Evolutionary conservation across 352 stramenopile species (phyloP), one percentile per base, ranked within the genome.

Genomic region (Phytophthora tubulina): DNA sequence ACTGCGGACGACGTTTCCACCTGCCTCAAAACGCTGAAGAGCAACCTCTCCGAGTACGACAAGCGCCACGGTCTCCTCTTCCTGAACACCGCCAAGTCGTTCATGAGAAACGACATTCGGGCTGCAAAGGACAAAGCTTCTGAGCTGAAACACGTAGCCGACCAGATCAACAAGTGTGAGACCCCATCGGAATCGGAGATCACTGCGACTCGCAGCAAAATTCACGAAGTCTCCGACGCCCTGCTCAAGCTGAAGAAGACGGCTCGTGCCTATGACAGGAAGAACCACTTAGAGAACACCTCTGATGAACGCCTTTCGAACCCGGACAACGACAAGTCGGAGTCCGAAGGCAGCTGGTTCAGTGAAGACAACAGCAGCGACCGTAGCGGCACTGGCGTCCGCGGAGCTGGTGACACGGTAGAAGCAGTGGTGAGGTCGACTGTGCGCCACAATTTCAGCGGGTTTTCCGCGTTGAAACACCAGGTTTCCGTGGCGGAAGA

Each of bases 41-140:
- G 13, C 31, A 69, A 70, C 35, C 56, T 76, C n/a, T 56, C 49
- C 2, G 63, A 73, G 15, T 76, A 73, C 11, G 69, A 76, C 38
- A 73, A 41, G 13, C 63, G 56, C 3, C 57, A 76, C 30, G 56
- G 56, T 7, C 42, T 73, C n/a, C 36, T 60, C 46, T 76, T 73
- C 63, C 27, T 62, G n/a, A 73, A 76, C 38, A 76, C 69, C 8
- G 31, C 69, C 4, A 76, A 55, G 17, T 73, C 63, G 1, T 76
- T 61, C 33, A 57, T 76, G 63, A 66, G 69, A 42, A 62, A 27
- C n/a, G 45, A 64, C 31, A 70, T 76, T 51, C 69, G 64, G 4
- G 39, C 36, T 4, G 66, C 70, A 2, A 75, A 78, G 38, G 65
- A 78, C 38, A 46, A 51, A 42, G 59, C 70, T 13, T 56, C 32